Evolutionary conservation across 2,329 filamentous ascomycete species (phyloP).

Genomic region (Metarhizium sp.): DNA sequence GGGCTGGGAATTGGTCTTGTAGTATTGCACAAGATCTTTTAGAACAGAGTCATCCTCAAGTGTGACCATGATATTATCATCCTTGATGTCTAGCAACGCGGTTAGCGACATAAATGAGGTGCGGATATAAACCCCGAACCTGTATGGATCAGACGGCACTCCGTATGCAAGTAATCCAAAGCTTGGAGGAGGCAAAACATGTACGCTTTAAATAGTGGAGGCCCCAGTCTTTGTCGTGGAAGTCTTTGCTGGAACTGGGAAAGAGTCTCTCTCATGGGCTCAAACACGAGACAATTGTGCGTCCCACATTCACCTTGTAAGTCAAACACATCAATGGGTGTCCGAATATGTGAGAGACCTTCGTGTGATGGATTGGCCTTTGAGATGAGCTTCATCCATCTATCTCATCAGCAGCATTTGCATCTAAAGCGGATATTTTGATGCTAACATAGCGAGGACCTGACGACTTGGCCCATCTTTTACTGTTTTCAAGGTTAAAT

Average conservation of each 20-base stretch:
- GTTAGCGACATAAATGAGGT: not conserved
- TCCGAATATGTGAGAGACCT: not conserved
- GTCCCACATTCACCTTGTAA: not conserved
- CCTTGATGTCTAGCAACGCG: constrained; percentile 10
- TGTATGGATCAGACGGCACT: constrained; percentile 12
- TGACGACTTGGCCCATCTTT: not conserved
- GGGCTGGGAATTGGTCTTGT: not conserved
- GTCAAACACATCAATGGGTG: not conserved
- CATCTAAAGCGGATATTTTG: not conserved
- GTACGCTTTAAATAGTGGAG: not conserved
- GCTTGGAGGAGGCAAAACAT: constrained; percentile 6
- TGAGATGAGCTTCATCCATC: not conserved
- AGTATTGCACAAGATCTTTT: constrained; percentile 1
- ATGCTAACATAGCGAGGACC: constrained; percentile 3
- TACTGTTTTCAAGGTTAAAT: not conserved
- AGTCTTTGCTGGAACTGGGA: not conserved
- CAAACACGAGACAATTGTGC: not conserved
- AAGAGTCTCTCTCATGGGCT: not conserved
- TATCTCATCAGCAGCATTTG: not conserved
- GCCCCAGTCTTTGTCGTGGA: not conserved
- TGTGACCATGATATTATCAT: constrained; percentile 13
- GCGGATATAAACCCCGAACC: not conserved
- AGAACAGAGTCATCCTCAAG: constrained; percentile 9
- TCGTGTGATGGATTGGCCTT: not conserved
- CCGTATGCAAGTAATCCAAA: constrained; percentile 12